Evolutionary conservation across 1,284 basidiomycete species (phyloP).

Genomic region (Papiliotrema flavescens): DNA sequence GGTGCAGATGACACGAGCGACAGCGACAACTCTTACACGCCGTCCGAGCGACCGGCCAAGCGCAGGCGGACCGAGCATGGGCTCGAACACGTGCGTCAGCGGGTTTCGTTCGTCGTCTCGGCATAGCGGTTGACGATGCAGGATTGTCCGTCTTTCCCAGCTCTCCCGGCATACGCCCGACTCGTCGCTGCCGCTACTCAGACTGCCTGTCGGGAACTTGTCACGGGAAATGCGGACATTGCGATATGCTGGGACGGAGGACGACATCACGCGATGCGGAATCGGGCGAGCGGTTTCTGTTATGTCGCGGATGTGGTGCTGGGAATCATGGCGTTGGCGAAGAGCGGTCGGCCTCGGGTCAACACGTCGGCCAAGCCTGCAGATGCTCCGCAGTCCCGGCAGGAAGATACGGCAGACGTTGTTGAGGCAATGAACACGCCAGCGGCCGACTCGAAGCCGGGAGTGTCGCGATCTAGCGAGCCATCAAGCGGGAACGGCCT

Average conservation of each 20-base stretch:
- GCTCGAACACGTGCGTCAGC: constrained; percentile 59
- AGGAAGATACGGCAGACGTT: too few species aligned
- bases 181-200: constrained; percentile 73
- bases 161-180: constrained; percentile 65
- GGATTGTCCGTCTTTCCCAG: constrained; percentile 77
- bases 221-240: constrained; percentile 56
- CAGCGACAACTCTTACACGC: constrained; percentile 46
- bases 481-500: too few species aligned
- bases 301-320: constrained; percentile 88
- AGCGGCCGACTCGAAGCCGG: too few species aligned
- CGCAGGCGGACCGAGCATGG: constrained; percentile 51
- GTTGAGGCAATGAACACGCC: too few species aligned
- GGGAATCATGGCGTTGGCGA: constrained; percentile 54
- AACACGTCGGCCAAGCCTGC: too few species aligned
- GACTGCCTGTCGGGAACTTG: constrained; percentile 64
- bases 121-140: constrained; percentile 36
- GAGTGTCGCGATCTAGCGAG: too few species aligned
- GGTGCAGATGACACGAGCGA: background rate
- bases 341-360: constrained; percentile 19
- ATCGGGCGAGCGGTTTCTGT: constrained; percentile 79
- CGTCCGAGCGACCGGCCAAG: constrained; percentile 31
- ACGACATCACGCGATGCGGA: constrained; percentile 54
- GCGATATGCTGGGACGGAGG: constrained; percentile 83
- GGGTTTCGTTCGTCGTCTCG: background rate
- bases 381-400: too few species aligned